phyloP scores from a whole-genome alignment of 1,284 basidiomycete genomes.

The Porodaedalea pini region DNA sequence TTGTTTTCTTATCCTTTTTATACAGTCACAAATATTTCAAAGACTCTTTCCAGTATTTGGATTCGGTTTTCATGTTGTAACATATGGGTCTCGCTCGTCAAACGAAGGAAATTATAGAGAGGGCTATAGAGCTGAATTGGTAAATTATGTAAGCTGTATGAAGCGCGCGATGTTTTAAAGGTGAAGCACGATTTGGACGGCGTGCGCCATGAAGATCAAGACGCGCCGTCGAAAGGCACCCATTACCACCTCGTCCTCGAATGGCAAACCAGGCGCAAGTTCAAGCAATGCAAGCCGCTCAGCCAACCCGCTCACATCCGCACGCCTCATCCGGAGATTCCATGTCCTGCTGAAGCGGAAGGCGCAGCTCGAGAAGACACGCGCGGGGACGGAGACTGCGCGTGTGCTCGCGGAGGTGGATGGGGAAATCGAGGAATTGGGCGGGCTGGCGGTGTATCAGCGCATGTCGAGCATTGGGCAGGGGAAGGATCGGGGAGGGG shows the following conservation, averaged over 20 bases:
- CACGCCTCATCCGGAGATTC: conserved; percentile 64
- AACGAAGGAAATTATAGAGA: too few species aligned
- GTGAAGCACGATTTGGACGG: too few species aligned
- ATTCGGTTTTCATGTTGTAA: neutral
- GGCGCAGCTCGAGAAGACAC: conserved; percentile 41
- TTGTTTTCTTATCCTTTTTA: neutral
- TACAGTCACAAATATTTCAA: neutral
- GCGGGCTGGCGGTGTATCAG: conserved; percentile 78
- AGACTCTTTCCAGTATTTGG: too few species aligned
- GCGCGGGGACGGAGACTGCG: conserved; percentile 24
- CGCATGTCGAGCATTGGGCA: conserved; percentile 79
- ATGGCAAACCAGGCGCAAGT: neutral
- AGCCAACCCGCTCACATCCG: conserved; percentile 50
- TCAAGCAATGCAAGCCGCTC: conserved; percentile 28
- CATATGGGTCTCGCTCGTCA: neutral
- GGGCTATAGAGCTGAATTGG: too few species aligned
- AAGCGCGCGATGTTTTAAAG: too few species aligned
- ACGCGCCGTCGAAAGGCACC: conserved; percentile 17
- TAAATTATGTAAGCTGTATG: too few species aligned
- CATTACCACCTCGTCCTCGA: conserved; percentile 9
- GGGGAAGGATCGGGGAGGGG: conserved; percentile 75
- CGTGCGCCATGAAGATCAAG: conserved; percentile 14
- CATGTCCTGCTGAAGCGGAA: conserved; percentile 65
- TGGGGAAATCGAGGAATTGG: conserved; percentile 58
- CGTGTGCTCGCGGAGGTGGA: conserved; percentile 49